These are phyloP conservation scores for Ilyonectria destructans DNA, from an alignment of 2,329 filamentous ascomycete genomes.

Conservation along the genomic window DNA sequence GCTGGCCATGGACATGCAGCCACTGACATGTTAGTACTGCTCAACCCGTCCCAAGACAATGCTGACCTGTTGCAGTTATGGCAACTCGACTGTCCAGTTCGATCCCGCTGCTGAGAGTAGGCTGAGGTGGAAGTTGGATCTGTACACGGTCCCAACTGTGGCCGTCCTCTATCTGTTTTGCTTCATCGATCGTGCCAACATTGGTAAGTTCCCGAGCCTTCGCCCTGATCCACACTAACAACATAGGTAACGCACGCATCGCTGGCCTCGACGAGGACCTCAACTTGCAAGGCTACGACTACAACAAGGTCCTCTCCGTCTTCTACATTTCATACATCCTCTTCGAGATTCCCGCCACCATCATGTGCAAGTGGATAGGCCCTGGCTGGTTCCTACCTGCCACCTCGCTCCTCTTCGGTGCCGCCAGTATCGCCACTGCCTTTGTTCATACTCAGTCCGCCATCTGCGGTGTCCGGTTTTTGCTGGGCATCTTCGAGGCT, in stretches of 20 bases:
- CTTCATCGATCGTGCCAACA: constrained; percentile 83
- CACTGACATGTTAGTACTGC: constrained; percentile 46
- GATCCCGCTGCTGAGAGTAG: constrained; percentile 65
- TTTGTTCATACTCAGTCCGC: constrained; percentile 69
- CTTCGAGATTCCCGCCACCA: constrained; percentile 76
- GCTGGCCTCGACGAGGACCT: constrained; percentile 73
- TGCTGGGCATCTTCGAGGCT: constrained; percentile 75
- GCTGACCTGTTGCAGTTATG: constrained; percentile 40
- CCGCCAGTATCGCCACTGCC: constrained; percentile 72
- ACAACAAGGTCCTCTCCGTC: constrained; percentile 73
- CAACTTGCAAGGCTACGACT: constrained; percentile 71
- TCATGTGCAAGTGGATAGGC: constrained; percentile 75
- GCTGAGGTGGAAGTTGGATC: constrained; percentile 76
- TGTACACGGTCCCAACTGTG: constrained; percentile 77
- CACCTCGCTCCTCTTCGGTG: constrained; percentile 71
- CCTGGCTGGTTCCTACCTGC: constrained; percentile 77
- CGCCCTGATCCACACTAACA: constrained; percentile 8
- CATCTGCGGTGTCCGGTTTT: constrained; percentile 72
- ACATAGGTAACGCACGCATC: constrained; percentile 65
- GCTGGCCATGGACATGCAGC: constrained; percentile 44
- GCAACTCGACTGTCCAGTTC: constrained; percentile 48
- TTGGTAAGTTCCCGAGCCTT: constrained; percentile 65
- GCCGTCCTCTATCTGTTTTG: constrained; percentile 80
- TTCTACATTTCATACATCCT: constrained; percentile 79
- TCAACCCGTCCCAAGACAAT: not conserved